phyloP scores from a whole-genome alignment of 164 flowering plant species.

The Stephania yunnanensis region DNA sequence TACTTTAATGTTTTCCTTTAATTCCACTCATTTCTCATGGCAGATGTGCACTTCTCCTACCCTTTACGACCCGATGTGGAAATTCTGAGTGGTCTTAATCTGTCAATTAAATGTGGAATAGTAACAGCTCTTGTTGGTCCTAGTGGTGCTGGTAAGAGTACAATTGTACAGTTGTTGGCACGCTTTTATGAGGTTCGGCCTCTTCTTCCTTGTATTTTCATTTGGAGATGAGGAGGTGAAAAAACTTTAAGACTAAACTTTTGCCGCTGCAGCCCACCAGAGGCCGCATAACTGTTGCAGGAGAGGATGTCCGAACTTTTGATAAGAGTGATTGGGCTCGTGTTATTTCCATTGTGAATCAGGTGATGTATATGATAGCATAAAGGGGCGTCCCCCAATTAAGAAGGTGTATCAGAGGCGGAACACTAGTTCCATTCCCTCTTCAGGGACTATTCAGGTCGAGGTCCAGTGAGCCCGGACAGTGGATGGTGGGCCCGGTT shows the following conservation, averaged over 20 bases:
- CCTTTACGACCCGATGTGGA: conserved; percentile 87
- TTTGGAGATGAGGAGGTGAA: not conserved
- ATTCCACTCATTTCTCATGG: conserved; percentile 5
- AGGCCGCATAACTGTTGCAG: conserved; percentile 85
- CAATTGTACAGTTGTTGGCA: conserved; percentile 91
- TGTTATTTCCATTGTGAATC: conserved; percentile 85
- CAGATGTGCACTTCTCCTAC: conserved; percentile 92
- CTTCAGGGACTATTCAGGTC: too few species aligned
- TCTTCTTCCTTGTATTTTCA: conserved; percentile 8
- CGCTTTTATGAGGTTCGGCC: conserved; percentile 84
- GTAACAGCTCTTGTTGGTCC: conserved; percentile 91
- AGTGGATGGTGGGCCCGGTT: too few species aligned
- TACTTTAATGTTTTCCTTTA: not conserved
- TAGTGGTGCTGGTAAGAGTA: conserved; percentile 97
- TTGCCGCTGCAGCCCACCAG: conserved; percentile 60
- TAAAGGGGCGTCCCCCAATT: too few species aligned
- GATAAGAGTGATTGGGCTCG: conserved; percentile 98
- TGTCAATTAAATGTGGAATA: conserved; percentile 70
- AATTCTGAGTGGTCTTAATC: conserved; percentile 61
- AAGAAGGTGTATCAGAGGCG: too few species aligned
- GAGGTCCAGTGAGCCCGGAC: too few species aligned
- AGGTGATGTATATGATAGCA: too few species aligned
- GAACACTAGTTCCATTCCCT: too few species aligned
- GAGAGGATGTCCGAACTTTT: conserved; percentile 89
- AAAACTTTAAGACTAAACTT: not conserved